A percentile compares a stretch with the other conserved stretches of the same genome.
Conservation (phyloP, 306 rosid genomes). For the Castanea mollissima region DNA sequence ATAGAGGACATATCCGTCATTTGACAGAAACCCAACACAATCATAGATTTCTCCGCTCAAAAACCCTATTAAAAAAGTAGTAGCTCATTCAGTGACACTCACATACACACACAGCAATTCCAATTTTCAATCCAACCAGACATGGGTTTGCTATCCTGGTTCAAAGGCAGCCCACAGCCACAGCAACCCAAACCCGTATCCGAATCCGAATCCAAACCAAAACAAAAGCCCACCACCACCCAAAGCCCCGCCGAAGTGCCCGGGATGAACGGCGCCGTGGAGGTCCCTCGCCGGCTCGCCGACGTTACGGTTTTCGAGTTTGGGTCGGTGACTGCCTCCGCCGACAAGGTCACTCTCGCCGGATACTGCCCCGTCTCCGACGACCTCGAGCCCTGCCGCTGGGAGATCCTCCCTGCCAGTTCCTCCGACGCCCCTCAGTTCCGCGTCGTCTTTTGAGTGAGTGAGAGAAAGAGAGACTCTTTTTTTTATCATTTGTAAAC, state of each 20-base stretch:
- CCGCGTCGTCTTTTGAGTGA: constrained; percentile 67
- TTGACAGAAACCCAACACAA: background rate
- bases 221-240: constrained; percentile 27
- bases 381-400: constrained; percentile 95
- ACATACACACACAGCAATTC: background rate
- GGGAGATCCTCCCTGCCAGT: constrained; percentile 83
- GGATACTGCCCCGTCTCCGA: constrained; percentile 96
- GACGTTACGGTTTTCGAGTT: constrained; percentile 72
- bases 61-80: constrained; percentile 3
- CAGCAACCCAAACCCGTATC: constrained; percentile 15
- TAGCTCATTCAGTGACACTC: background rate
- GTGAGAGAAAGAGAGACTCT: background rate
- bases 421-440: constrained; percentile 86
- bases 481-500: background rate
- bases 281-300: constrained; percentile 69
- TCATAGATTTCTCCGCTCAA: background rate
- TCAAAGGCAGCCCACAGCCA: constrained; percentile 46
- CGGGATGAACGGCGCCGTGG: constrained; percentile 84
- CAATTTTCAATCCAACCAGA: background rate
- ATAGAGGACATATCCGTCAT: background rate
- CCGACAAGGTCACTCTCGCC: constrained; percentile 81
- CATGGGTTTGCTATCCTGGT: constrained; percentile 87
- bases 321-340: constrained; percentile 69
- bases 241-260: constrained; percentile 43
- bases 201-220: constrained; percentile 29